Evolutionary conservation across 768 basidiomycete species (phyloP).

Genomic region (Russula griseocarnosa): DNA sequence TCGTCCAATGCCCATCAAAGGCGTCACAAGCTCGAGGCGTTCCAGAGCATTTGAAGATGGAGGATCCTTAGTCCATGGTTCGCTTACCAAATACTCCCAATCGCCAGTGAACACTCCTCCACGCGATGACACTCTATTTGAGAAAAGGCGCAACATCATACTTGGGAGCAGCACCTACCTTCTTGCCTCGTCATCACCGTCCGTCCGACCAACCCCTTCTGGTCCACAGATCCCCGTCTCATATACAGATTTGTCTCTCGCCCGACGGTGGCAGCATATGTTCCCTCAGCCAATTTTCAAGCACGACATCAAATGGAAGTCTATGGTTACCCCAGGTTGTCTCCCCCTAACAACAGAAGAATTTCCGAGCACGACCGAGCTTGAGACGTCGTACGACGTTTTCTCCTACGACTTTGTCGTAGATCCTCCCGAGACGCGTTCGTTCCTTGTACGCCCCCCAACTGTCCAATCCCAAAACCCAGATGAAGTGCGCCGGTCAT

Average conservation of each 20-base stretch:
- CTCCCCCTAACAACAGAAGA: slow-evolving; percentile 89
- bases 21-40: slow-evolving; percentile 33
- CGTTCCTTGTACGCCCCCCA: slow-evolving; percentile 77
- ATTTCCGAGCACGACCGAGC: slow-evolving; percentile 70
- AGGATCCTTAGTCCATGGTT: slow-evolving; percentile 43
- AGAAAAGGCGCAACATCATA: slow-evolving; percentile 53
- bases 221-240: slow-evolving; percentile 55
- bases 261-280: slow-evolving; percentile 86
- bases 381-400: slow-evolving; percentile 73
- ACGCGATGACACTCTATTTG: slow-evolving; percentile 54
- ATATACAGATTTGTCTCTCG: slow-evolving; percentile 66
- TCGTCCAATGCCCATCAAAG: slow-evolving; percentile 41
- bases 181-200: slow-evolving; percentile 46
- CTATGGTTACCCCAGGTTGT: slow-evolving; percentile 78
- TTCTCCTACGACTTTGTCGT: slow-evolving; percentile 88
- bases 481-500: slow-evolving; percentile 60
- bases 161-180: slow-evolving; percentile 36
- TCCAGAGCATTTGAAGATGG: slow-evolving; percentile 58
- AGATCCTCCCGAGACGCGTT: slow-evolving; percentile 77
- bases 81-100: slow-evolving; percentile 42
- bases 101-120: slow-evolving; percentile 70
- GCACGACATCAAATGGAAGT: slow-evolving; percentile 90
- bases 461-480: slow-evolving; percentile 41
- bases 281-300: slow-evolving; percentile 69
- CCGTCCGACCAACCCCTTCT: slow-evolving; percentile 59